Percentiles rank a stretch among this genome's conserved stretches.
Evolutionary conservation across 2,329 filamentous ascomycete species (phyloP).

Genomic region (Diplodia intermedia): DNA sequence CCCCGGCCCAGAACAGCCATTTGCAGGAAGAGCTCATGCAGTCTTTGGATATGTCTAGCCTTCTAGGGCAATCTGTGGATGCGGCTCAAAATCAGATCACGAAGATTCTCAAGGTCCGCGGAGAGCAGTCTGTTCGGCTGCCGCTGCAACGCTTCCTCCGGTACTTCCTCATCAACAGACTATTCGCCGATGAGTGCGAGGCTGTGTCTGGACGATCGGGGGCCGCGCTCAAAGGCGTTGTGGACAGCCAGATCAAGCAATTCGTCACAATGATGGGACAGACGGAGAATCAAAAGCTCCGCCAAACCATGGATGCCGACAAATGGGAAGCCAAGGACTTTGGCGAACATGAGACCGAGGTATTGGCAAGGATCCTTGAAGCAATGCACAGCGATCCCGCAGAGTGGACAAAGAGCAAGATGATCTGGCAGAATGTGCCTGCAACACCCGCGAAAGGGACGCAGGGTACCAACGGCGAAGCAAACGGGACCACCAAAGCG

Average conservation of each 20-base stretch:
- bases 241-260: constrained; percentile 82
- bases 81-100: constrained; percentile 76
- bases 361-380: constrained; percentile 70
- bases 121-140: constrained; percentile 73
- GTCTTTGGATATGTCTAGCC: constrained; percentile 76
- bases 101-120: constrained; percentile 77
- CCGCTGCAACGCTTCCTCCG: constrained; percentile 75
- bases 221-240: constrained; percentile 75
- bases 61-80: constrained; percentile 81
- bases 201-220: constrained; percentile 81
- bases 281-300: constrained; percentile 74
- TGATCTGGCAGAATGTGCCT: constrained; percentile 40
- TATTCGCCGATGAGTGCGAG: constrained; percentile 87
- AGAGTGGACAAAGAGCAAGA: constrained; percentile 68
- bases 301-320: constrained; percentile 79
- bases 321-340: constrained; percentile 83
- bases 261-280: constrained; percentile 77
- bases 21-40: constrained; percentile 77
- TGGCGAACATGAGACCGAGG: constrained; percentile 63
- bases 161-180: constrained; percentile 81
- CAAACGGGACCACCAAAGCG: constrained; percentile 44
- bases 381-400: constrained; percentile 74
- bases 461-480: constrained; percentile 43
- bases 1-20: constrained; percentile 38
- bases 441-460: constrained; percentile 33